Conservation (phyloP, 1,284 basidiomycete genomes). For the Leccinum pachyderme region DNA sequence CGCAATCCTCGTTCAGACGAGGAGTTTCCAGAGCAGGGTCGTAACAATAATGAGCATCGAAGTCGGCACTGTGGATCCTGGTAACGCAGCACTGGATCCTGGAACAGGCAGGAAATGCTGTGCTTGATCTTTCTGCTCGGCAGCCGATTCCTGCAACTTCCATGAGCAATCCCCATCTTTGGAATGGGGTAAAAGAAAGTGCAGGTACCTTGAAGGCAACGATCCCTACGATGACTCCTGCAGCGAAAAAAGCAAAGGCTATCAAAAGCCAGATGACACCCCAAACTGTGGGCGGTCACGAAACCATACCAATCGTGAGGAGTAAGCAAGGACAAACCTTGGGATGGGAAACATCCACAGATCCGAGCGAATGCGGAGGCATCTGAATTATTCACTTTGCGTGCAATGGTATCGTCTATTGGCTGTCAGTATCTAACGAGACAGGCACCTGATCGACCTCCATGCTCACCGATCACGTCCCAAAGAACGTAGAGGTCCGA, state of each 20-base stretch:
- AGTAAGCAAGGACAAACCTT: constrained; percentile 40
- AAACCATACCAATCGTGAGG: neutral
- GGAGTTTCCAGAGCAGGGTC: constrained; percentile 25
- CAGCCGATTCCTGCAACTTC: constrained; percentile 48
- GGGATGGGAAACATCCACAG: constrained; percentile 78
- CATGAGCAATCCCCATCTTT: constrained; percentile 4
- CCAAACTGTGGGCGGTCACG: constrained; percentile 54
- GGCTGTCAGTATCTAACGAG: constrained; percentile 5
- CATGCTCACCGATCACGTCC: constrained; percentile 75
- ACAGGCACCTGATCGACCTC: neutral
- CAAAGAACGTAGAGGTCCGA: constrained; percentile 84
- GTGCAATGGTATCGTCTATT: constrained; percentile 81
- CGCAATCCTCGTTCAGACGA: constrained; percentile 12
- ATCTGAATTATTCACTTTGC: constrained; percentile 92
- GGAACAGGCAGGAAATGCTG: constrained; percentile 65
- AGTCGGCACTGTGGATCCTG: constrained; percentile 17
- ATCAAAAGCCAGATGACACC: constrained; percentile 89
- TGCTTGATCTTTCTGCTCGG: constrained; percentile 50
- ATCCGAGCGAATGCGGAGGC: constrained; percentile 87
- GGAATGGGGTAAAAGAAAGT: neutral
- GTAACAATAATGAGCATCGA: constrained; percentile 21
- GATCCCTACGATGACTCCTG: constrained; percentile 81
- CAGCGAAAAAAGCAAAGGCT: constrained; percentile 79
- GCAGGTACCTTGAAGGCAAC: constrained; percentile 77
- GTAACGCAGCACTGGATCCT: constrained; percentile 42